Evolutionary conservation across 345 rosid species (phyloP).

Genomic region (Lepidium didymum): DNA sequence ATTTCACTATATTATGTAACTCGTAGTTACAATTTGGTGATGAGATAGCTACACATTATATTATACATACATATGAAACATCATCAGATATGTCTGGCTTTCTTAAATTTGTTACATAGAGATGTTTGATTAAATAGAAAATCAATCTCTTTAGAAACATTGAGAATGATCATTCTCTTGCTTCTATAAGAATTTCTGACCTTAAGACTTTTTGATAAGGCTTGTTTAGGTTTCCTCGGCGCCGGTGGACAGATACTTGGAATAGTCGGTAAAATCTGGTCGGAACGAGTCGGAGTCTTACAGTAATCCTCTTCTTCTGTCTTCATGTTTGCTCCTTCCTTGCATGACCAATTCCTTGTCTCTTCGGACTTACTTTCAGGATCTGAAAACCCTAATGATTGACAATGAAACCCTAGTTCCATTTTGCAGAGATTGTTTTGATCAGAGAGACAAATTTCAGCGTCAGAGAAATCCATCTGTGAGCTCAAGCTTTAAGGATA

Average conservation of each 20-base stretch:
- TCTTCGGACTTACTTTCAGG: neutral
- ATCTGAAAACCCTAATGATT: slow-evolving; percentile 19
- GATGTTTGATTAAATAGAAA: slow-evolving; percentile 37
- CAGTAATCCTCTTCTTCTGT: slow-evolving; percentile 13
- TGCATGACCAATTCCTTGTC: neutral
- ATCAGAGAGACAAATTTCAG: slow-evolving; percentile 7
- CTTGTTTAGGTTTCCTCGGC: slow-evolving; percentile 68
- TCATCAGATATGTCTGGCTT: slow-evolving; percentile 31
- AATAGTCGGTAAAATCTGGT: slow-evolving; percentile 34
- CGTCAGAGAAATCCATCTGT: slow-evolving; percentile 17
- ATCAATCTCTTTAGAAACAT: slow-evolving; percentile 60
- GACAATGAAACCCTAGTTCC: neutral
- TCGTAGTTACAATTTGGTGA: slow-evolving; percentile 9
- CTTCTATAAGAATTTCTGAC: slow-evolving; percentile 15
- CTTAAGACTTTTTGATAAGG: slow-evolving; percentile 28
- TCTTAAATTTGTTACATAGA: slow-evolving; percentile 46
- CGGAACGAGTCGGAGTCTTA: slow-evolving; percentile 56
- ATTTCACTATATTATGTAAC: neutral
- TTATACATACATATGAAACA: slow-evolving; percentile 9
- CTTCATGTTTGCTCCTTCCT: neutral
- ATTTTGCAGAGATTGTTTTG: slow-evolving; percentile 9
- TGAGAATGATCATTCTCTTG: slow-evolving; percentile 34
- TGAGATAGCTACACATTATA: neutral
- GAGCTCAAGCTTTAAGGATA: neutral
- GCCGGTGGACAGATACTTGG: slow-evolving; percentile 60